These are phyloP conservation scores for Chalara sp. DNA, from an alignment of 2,329 filamentous ascomycete genomes.

Conservation along the genomic window DNA sequence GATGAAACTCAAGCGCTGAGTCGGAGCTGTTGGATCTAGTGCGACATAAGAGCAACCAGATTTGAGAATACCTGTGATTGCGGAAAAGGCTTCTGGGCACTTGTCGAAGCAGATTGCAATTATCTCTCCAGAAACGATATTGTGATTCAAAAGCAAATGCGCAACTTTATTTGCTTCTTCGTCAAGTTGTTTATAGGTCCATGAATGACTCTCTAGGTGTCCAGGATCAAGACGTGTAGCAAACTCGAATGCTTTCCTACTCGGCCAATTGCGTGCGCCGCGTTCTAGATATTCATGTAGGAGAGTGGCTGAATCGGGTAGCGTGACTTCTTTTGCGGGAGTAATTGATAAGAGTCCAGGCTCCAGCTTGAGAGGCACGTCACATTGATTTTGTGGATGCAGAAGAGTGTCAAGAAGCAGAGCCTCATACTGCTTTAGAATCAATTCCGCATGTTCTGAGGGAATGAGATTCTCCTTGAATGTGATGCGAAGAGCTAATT, in stretches of 20 bases:
- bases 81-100: conserved; percentile 29
- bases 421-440: conserved; percentile 67
- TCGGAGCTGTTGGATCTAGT: conserved; percentile 31
- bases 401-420: conserved; percentile 53
- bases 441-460: conserved; percentile 53
- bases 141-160: conserved; percentile 47
- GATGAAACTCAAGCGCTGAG: conserved; percentile 26
- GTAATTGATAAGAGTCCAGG: conserved; percentile 55
- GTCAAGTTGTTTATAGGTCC: conserved; percentile 72
- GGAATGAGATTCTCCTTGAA: conserved; percentile 61
- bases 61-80: conserved; percentile 30
- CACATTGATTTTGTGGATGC: conserved; percentile 32
- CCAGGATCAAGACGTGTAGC: conserved; percentile 46
- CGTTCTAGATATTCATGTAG: conserved; percentile 75
- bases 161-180: conserved; percentile 66
- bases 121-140: conserved; percentile 44
- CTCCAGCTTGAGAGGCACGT: conserved; percentile 11
- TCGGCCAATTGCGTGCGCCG: conserved; percentile 47
- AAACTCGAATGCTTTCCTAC: conserved; percentile 69
- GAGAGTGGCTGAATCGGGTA: conserved; percentile 50
- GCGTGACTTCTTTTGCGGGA: conserved; percentile 48
- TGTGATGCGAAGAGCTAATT: conserved; percentile 58
- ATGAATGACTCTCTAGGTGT: conserved; percentile 42
- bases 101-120: conserved; percentile 32
- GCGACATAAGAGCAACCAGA: conserved; percentile 32